Base-by-base conservation (phyloP, 176 grass and related monocot species). In the Eragrostis curvula region DNA sequence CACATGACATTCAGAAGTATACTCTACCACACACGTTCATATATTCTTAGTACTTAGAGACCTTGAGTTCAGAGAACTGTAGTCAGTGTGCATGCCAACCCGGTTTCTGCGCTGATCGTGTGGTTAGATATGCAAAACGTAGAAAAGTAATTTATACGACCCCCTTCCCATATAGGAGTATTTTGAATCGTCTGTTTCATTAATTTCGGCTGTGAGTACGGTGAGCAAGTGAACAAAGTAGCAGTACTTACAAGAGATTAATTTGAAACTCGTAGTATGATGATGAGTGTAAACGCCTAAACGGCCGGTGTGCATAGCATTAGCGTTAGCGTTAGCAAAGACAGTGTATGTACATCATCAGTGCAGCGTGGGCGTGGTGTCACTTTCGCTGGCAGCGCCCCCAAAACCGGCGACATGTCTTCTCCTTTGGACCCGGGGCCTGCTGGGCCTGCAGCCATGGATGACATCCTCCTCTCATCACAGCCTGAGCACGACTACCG, bases 401-500 rank as follows among this genome's bases (percentile, higher is more conserved):
- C 72, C 72, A 64, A 77, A 84, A 49, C 73, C 32, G 61, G 83
- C 68, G 84, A 73, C 76, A 80, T 86, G 85, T 73, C 77, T 9
- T 75, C 66, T 9, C 66, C 32, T 21, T n/a, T 32, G 20, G 18
- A 8, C 53, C 53, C 64, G 16, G 64, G 30, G 14, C 43, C 36
- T 10, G 36, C 65, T 0, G 62, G 0, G 5, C 62, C 3, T 42
- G 41, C 59, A 30, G 42, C 51, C 51, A 56, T 57, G 71, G 71
- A 74, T 55, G 49, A 10, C 23, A 20, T 23, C 4, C 55, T 55
- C 55, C 23, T 21, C 6, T 20, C 32, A 36, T 36, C 32, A 36
- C 3, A 36, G 5, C 7, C 55, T 23, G 28, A 18, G 28, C 74
- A 0, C 74, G 40, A 3, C 74, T 18, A 17, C 53, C 73, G 73